These are phyloP conservation scores for Cerioporus squamosus DNA, from an alignment of 1,284 basidiomycete species.

Conservation along the genomic window DNA sequence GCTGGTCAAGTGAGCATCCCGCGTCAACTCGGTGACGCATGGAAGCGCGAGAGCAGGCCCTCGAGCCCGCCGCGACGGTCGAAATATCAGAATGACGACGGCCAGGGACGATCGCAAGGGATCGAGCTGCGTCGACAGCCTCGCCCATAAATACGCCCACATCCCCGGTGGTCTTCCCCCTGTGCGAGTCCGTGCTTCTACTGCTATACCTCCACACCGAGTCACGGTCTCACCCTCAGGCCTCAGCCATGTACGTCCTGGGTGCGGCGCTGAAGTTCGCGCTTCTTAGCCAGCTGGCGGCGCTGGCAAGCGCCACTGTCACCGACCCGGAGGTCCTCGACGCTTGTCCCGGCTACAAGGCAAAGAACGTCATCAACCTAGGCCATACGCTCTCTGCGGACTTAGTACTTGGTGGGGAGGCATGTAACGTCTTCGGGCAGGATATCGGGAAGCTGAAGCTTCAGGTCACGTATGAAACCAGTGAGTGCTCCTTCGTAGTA, in stretches of 20 bases:
- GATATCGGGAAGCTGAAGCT: slow-evolving; percentile 59
- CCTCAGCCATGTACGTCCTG: slow-evolving; percentile 13
- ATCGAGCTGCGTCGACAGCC: not conserved
- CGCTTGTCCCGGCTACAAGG: slow-evolving; percentile 59
- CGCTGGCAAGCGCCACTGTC: slow-evolving; percentile 12
- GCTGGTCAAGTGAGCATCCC: slow-evolving; percentile 17
- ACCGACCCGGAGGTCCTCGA: slow-evolving; percentile 45
- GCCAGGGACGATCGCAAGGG: not conserved
- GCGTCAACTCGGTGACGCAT: not conserved
- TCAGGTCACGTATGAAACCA: slow-evolving; percentile 61
- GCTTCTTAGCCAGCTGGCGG: slow-evolving; percentile 11
- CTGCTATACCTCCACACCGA: not conserved
- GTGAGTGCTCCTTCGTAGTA: slow-evolving; percentile 35
- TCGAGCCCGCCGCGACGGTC: too few species aligned
- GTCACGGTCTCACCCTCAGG: not conserved
- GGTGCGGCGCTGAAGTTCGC: slow-evolving; percentile 14
- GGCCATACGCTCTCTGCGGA: slow-evolving; percentile 52
- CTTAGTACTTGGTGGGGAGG: slow-evolving; percentile 53
- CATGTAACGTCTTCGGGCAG: slow-evolving; percentile 68
- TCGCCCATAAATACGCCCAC: too few species aligned
- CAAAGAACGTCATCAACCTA: slow-evolving; percentile 41
- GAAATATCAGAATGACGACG: not conserved
- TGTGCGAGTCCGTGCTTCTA: not conserved
- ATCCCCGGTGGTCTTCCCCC: not conserved
- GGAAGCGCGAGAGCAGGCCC: not conserved